Evolutionary conservation across 1,284 basidiomycete species (phyloP).

Genomic region (Sutorius eximius): DNA sequence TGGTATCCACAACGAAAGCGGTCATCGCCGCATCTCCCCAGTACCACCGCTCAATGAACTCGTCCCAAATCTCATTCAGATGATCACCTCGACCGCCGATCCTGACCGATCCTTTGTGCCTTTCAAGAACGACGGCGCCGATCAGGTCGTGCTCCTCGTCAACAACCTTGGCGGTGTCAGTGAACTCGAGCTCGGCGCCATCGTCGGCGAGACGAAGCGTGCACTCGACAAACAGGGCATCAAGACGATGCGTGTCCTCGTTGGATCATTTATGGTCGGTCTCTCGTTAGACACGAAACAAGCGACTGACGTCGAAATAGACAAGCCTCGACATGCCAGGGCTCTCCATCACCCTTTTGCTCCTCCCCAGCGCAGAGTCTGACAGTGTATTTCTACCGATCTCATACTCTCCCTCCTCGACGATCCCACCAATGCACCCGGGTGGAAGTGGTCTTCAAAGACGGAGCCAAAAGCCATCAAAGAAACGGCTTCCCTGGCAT

Average conservation of each 20-base stretch:
- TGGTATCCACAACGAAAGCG: slow-evolving; percentile 93
- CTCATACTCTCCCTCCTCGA: slow-evolving; percentile 77
- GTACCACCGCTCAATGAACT: slow-evolving; percentile 71
- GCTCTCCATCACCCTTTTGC: slow-evolving; percentile 85
- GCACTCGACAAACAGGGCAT: slow-evolving; percentile 59
- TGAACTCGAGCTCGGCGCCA: slow-evolving; percentile 79
- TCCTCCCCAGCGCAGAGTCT: slow-evolving; percentile 60
- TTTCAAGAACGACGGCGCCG: slow-evolving; percentile 67
- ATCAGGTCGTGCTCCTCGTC: slow-evolving; percentile 66
- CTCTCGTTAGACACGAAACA: neutral
- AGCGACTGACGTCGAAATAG: slow-evolving; percentile 37
- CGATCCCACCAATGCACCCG: slow-evolving; percentile 70
- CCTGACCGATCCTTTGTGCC: slow-evolving; percentile 83
- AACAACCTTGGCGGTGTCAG: slow-evolving; percentile 86
- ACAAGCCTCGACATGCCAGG: slow-evolving; percentile 95
- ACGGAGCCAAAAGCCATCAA: slow-evolving; percentile 34
- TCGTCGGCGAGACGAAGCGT: slow-evolving; percentile 61
- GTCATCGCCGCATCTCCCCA: slow-evolving; percentile 69
- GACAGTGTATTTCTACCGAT: slow-evolving; percentile 40
- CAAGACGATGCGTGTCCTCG: slow-evolving; percentile 61
- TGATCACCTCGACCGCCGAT: slow-evolving; percentile 76
- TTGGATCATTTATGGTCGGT: slow-evolving; percentile 81
- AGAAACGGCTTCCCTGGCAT: slow-evolving; percentile 16
- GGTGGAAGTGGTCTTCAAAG: slow-evolving; percentile 77
- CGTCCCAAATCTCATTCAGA: slow-evolving; percentile 68